These are phyloP conservation scores for Pseudopediastrum boryanum DNA, from an alignment of 139 green algal species.

Conservation along the genomic window DNA sequence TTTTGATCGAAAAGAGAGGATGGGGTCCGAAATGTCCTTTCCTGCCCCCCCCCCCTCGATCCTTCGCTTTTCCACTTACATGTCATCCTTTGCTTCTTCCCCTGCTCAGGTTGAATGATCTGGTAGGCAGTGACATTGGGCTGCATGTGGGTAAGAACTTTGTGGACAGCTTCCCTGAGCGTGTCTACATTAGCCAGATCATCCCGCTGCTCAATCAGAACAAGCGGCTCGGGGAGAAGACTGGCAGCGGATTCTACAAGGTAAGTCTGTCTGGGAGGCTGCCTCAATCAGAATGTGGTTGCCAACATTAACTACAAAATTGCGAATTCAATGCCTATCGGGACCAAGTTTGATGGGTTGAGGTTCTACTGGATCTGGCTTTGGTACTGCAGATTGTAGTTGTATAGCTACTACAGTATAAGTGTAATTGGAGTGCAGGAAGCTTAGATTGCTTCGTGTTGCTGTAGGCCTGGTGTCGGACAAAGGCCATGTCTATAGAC, in stretches of 20 bases:
- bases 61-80: not conserved
- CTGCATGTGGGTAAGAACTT: conserved; percentile 96
- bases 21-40: no score
- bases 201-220: conserved; percentile 82
- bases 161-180: conserved; percentile 87
- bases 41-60: not conserved
- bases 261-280: conserved; percentile 21
- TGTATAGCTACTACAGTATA: no score
- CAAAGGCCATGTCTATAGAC: no score
- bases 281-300: not conserved
- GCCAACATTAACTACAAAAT: no score
- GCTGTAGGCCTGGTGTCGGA: no score
- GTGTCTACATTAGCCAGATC: conserved; percentile 77
- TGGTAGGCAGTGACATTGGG: conserved; percentile 78
- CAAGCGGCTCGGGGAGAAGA: conserved; percentile 95
- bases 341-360: no score
- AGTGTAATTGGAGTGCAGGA: no score
- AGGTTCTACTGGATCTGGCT: no score
- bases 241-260: conserved; percentile 91
- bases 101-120: conserved; percentile 51
- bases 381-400: no score
- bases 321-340: no score
- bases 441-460: no score
- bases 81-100: not conserved
- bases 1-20: no score